Evolutionary conservation across 495 filamentous ascomycete species (phyloP), one percentile per base, ranked within the genome.

Genomic region (Beverwykella pulmonaria): DNA sequence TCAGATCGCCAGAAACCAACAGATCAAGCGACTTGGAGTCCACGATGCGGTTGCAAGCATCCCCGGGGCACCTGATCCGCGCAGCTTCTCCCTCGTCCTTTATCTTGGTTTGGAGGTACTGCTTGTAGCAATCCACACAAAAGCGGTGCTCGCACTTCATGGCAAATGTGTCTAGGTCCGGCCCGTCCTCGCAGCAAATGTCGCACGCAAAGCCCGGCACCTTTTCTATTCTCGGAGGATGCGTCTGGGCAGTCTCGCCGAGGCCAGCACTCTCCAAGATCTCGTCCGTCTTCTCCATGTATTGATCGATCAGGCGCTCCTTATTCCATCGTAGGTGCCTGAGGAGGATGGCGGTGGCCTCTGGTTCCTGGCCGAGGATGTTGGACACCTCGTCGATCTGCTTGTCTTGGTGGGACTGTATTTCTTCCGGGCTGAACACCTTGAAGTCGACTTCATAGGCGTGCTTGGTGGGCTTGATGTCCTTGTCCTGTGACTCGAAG

Each of bases 141-240:
- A 94, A 98, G n/a, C 95, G 85, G 77, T 98, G 94, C 0, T 88
- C 90, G 76, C 94, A 98, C 66, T 91, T 95, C 86, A 98, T 92
- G 5, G 94, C 91, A 75, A 97, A 98, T 20, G 90, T 92, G 71
- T 92, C 78, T n/a, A 97, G 77, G 0, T 86, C 87, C 5, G 84
- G 79, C 15, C 83, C 87, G 67, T 98, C 95, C 63, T 98, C 93
- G 76, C 90, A 98, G 77, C 94, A 98, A 68, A 98, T 98, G 52
- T 94, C 92, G 78, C 94, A 98, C 63, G 84, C 81, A 75, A 98
- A 98, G 4, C 87, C 90, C 12, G 83, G 82, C 23, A 95, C 78
- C 36, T 82, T 79, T 69, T 92, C 83, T 12, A 93, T 82, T 70
- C 82, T 86, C 7, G 90, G 90, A 19, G 81, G 82, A 9, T 80